Percentiles rank a stretch among this genome's conserved stretches.
Conservation (phyloP, 2,329 filamentous ascomycete species). For the Graphilbum fragrans region DNA sequence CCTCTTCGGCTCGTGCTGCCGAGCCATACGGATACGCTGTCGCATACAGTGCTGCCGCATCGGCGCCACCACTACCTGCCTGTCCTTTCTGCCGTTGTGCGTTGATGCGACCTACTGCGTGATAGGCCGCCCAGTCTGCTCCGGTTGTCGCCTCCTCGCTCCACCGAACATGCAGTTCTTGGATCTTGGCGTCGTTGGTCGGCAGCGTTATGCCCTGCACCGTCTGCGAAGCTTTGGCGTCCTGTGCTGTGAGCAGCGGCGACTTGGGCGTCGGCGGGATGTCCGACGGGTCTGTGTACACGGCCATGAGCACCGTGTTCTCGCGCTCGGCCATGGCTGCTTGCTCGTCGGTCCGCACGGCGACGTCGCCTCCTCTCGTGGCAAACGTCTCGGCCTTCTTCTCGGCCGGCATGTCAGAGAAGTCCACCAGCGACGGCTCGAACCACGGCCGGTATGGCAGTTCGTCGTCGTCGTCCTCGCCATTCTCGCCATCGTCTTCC, state of each 20-base stretch:
- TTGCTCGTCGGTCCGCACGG: constrained; percentile 42
- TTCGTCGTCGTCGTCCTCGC: constrained; percentile 38
- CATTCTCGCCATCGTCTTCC: constrained; percentile 20
- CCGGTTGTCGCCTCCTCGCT: constrained; percentile 22
- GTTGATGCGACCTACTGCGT: constrained; percentile 6
- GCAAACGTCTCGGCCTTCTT: constrained; percentile 34
- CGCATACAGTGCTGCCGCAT: constrained; percentile 7
- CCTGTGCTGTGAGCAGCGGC: constrained; percentile 20
- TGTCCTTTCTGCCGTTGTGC: not conserved
- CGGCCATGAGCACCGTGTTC: constrained; percentile 46
- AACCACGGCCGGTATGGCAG: constrained; percentile 40
- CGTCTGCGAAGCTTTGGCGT: not conserved
- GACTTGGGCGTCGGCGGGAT: constrained; percentile 46
- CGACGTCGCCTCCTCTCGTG: constrained; percentile 39
- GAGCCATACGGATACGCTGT: constrained; percentile 2
- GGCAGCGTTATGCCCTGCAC: constrained; percentile 19
- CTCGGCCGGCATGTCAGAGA: constrained; percentile 32
- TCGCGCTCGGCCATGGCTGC: constrained; percentile 44
- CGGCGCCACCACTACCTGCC: constrained; percentile 11
- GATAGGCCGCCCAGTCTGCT: constrained; percentile 9
- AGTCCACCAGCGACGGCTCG: constrained; percentile 33
- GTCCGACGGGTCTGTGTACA: constrained; percentile 41
- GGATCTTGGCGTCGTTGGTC: constrained; percentile 24
- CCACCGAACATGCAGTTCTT: constrained; percentile 38
- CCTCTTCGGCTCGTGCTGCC: constrained; percentile 22